These are phyloP conservation scores for Peltaster fructicola DNA, from an alignment of 2,329 filamentous ascomycete species.

Conservation along the genomic window DNA sequence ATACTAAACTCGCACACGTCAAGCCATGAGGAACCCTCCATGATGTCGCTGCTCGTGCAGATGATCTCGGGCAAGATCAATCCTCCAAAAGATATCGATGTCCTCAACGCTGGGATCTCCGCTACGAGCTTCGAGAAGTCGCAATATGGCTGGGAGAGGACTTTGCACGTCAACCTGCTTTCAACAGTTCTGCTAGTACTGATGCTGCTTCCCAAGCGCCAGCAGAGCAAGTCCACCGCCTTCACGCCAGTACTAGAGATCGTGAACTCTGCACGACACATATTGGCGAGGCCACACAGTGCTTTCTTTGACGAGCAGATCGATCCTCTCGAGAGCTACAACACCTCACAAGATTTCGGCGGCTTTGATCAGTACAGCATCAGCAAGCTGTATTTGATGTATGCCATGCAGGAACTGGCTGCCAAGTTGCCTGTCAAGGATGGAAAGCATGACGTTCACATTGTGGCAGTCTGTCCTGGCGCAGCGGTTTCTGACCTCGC, in stretches of 20 bases:
- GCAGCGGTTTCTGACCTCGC: constrained; percentile 3
- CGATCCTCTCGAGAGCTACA: constrained; percentile 4
- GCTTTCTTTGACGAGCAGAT: background rate
- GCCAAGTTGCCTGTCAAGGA: too few relatives aligned
- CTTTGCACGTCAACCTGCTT: constrained; percentile 40
- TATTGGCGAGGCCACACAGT: too few relatives aligned
- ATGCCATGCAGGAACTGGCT: too few relatives aligned
- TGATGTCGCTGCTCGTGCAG: too few relatives aligned
- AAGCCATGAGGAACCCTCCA: too few relatives aligned
- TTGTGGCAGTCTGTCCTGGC: constrained; percentile 6
- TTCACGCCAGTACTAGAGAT: constrained; percentile 9
- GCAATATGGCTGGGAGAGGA: constrained; percentile 23
- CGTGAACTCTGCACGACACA: constrained; percentile 5
- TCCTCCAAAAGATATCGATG: constrained; percentile 22
- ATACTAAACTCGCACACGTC: too few relatives aligned
- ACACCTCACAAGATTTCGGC: constrained; percentile 1
- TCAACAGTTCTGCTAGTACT: constrained; percentile 38
- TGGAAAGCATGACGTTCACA: constrained; percentile 2
- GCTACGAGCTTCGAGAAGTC: constrained; percentile 11
- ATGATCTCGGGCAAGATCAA: too few relatives aligned
- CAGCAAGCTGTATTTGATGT: constrained; percentile 7
- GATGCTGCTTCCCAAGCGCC: constrained; percentile 27
- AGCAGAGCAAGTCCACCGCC: constrained; percentile 5
- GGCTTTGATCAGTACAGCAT: constrained; percentile 4
- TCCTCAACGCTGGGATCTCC: constrained; percentile 24